Conservation (phyloP, 352 stramenopile species). For the Globisporangium alternatum region DNA sequence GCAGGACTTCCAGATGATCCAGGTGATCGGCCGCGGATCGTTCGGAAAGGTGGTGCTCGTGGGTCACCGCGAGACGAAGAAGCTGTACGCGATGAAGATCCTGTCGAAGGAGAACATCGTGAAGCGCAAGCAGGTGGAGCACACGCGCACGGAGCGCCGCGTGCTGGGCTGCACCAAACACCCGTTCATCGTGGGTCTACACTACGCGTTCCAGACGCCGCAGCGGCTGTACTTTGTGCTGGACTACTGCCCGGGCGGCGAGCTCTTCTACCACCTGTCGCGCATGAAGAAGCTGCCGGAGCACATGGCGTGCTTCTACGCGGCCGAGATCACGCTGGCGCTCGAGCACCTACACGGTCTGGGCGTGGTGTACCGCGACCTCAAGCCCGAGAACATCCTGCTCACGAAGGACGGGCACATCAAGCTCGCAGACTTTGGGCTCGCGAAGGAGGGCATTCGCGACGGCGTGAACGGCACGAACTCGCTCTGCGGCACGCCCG, state of each 20-base stretch:
- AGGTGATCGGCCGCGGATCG: slow-evolving; percentile 89
- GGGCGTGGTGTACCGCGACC: slow-evolving; percentile 80
- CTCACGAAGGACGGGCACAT: slow-evolving; percentile 78
- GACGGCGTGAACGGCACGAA: slow-evolving; percentile 68
- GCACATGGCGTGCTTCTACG: slow-evolving; percentile 88
- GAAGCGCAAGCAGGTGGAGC: slow-evolving; percentile 88
- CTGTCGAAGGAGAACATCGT: slow-evolving; percentile 90
- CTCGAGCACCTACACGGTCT: slow-evolving; percentile 82
- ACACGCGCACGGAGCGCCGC: slow-evolving; percentile 82
- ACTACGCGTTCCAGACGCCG: slow-evolving; percentile 87
- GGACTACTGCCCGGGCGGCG: slow-evolving; percentile 86
- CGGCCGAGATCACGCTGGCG: slow-evolving; percentile 82
- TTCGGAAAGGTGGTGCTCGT: slow-evolving; percentile 92
- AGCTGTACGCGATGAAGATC: slow-evolving; percentile 92
- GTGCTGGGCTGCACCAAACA: slow-evolving; percentile 83
- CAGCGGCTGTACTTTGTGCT: slow-evolving; percentile 96
- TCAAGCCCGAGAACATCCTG: slow-evolving; percentile 77
- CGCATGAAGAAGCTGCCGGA: slow-evolving; percentile 87
- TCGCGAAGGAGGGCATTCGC: slow-evolving; percentile 78
- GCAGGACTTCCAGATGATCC: slow-evolving; percentile 79
- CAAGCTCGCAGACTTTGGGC: slow-evolving; percentile 89
- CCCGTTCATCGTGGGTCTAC: slow-evolving; percentile 87
- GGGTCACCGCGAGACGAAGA: slow-evolving; percentile 81
- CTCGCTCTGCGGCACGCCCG: slow-evolving; percentile 82
- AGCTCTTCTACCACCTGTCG: slow-evolving; percentile 88